Evolutionary conservation across 371 early-diverging fungal species (phyloP), one percentile per base, ranked within the genome.

Genomic region (Choanephora cucurbitarum): DNA sequence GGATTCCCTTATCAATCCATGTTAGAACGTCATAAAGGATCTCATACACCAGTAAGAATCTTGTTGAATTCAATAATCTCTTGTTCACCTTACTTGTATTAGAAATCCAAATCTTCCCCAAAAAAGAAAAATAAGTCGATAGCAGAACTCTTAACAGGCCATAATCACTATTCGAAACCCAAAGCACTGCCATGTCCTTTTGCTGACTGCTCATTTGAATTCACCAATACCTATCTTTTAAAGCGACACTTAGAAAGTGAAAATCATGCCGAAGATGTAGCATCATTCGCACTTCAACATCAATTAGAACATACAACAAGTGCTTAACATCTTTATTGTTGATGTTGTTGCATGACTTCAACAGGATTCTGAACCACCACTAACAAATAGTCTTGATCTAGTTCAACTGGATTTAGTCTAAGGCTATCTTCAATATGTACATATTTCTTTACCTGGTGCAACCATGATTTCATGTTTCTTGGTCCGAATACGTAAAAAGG

Each of bases 401-500:
- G n/a, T n/a, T n/a, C n/a, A n/a, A n/a, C n/a, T n/a, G n/a, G 65
- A 17, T 2, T 32, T 23, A 14, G 24, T 47, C 34, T 18, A n/a
- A 37, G 5, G 8, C 4, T 22, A 18, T 11, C 23, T 34, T 28
- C 41, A 18, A 46, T 17, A 49, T 23, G 23, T 31, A 24, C 0
- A 33, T 19, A 15, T 10, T 28, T 34, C 32, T 63, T 52, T 81
- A 90, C 92, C 91, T 45, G 95, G 94, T 5, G 94, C 91, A 13
- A 96, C 83, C 94, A 96, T 93, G 47, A 96, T 90, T 71, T 96
- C 97, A 67, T 95, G 93, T 63, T 92, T 92, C 72, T 92, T 94
- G 13, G 94, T 92, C 42, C 97, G 79, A 24, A 96, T 86, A 46
- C 97, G 82, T 54, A 96, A 62, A 67, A 96, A 96, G n/a, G 94